Percentiles rank a stretch among this genome's conserved stretches.
Conservation (phyloP, 2,329 filamentous ascomycete genomes). For the Cordyceps pruinosa region DNA sequence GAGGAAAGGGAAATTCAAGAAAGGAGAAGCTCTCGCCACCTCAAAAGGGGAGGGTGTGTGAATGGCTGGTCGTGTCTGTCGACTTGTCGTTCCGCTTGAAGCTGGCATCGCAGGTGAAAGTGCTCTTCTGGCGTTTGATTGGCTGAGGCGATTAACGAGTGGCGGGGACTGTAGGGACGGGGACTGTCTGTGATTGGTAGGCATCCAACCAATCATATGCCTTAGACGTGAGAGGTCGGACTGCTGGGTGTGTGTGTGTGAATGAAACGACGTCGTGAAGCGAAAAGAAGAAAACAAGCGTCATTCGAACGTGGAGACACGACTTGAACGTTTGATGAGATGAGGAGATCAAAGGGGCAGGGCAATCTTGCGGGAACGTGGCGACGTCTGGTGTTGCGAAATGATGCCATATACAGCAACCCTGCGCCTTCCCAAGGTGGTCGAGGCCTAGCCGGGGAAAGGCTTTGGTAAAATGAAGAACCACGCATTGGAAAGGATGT, state of each 20-base stretch:
- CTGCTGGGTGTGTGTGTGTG: background rate
- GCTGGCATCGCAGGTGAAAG: background rate
- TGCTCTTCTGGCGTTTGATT: background rate
- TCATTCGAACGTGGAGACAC: background rate
- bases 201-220: background rate
- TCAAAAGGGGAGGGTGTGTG: background rate
- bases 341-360: slow-evolving; percentile 3
- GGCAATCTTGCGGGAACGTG: background rate
- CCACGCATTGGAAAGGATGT: background rate
- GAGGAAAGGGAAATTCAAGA: background rate
- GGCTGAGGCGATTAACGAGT: background rate
- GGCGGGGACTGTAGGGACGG: background rate
- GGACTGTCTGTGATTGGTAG: background rate
- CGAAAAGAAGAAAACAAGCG: background rate
- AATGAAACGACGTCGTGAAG: background rate
- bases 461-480: background rate
- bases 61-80: slow-evolving; percentile 2
- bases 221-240: background rate
- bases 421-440: background rate
- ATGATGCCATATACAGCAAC: slow-evolving; percentile 5
- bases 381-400: background rate
- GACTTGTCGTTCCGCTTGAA: background rate
- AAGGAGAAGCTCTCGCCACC: background rate
- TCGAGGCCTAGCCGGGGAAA: background rate
- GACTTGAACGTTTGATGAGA: background rate